Conservation (phyloP, 305 asterid species). For the Euphrasia arctica region DNA sequence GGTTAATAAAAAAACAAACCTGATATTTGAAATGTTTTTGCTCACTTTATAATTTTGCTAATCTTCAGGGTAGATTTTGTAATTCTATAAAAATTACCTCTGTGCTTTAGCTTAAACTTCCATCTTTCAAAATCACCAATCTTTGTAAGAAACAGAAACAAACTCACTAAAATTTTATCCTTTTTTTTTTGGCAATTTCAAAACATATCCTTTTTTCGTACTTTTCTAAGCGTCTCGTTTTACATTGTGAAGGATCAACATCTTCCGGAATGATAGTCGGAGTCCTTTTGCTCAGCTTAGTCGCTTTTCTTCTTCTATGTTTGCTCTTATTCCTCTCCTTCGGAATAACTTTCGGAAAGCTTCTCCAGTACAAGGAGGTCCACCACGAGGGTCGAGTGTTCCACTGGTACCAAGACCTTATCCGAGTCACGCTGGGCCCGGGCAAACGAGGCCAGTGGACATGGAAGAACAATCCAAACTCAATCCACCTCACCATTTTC, state of each 20-base stretch:
- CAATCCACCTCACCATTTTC: constrained; percentile 45
- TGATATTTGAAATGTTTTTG: no score
- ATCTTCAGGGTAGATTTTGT: no score
- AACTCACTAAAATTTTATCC: no score
- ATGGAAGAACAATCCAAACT: constrained; percentile 59
- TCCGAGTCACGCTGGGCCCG: constrained; percentile 84
- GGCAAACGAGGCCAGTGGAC: constrained; percentile 99
- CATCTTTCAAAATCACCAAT: no score
- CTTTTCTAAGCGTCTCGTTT: background rate
- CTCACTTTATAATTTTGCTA: background rate
- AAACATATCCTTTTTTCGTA: background rate
- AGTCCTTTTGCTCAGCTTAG: constrained; percentile 53
- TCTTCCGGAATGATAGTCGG: constrained; percentile 67
- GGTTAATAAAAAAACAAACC: background rate
- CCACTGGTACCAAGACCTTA: constrained; percentile 88
- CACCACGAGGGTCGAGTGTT: constrained; percentile 63
- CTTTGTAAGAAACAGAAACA: no score
- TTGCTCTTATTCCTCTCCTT: constrained; percentile 68
- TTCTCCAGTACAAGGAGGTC: constrained; percentile 87
- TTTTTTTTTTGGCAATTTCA: no score
- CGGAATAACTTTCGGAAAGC: constrained; percentile 81
- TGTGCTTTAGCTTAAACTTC: no score
- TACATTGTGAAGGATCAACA: constrained; percentile 53
- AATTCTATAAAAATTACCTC: no score
- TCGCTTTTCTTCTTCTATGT: constrained; percentile 54